Percentiles rank a stretch among this genome's conserved stretches.
Evolutionary conservation across 2,329 filamentous ascomycete species (phyloP).

Genomic region (Annulohypoxylon truncatum): DNA sequence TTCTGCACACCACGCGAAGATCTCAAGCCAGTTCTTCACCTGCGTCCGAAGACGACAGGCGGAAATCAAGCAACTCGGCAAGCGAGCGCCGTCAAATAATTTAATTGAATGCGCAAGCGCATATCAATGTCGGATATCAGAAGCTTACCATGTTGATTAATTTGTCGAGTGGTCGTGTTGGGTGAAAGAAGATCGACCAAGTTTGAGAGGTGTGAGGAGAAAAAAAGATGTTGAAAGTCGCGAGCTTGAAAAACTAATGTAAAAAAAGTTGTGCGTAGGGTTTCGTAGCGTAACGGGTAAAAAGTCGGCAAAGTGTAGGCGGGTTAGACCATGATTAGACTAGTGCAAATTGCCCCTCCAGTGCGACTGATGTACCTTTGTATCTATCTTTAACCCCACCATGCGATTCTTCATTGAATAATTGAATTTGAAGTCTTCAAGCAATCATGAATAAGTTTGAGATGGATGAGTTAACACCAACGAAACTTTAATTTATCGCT

Average conservation of each 20-base stretch:
- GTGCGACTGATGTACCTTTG: slow-evolving; percentile 19
- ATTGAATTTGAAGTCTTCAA: background rate
- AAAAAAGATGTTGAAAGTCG: slow-evolving; percentile 49
- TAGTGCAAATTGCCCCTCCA: slow-evolving; percentile 40
- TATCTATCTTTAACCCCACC: slow-evolving; percentile 29
- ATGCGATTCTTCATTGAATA: slow-evolving; percentile 29
- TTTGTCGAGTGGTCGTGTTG: slow-evolving; percentile 63
- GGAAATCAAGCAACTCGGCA: slow-evolving; percentile 54
- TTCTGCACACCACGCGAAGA: slow-evolving; percentile 60
- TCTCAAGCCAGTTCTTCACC: slow-evolving; percentile 77
- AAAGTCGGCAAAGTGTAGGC: slow-evolving; percentile 38
- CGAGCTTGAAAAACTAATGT: slow-evolving; percentile 25
- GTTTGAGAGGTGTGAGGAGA: slow-evolving; percentile 49
- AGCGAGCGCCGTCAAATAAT: slow-evolving; percentile 48
- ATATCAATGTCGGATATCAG: slow-evolving; percentile 49
- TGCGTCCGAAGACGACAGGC: slow-evolving; percentile 57
- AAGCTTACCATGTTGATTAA: slow-evolving; percentile 71
- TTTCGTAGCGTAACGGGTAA: slow-evolving; percentile 37
- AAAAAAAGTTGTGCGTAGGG: slow-evolving; percentile 48
- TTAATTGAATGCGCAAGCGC: slow-evolving; percentile 48
- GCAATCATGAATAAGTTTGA: background rate
- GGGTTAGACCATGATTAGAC: slow-evolving; percentile 3
- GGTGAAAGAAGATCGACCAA: slow-evolving; percentile 57
- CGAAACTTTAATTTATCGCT: background rate
- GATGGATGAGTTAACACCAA: slow-evolving; percentile 13